Conservation (phyloP, 2,329 filamentous ascomycete species). For the Penicillium psychrosexuale region DNA sequence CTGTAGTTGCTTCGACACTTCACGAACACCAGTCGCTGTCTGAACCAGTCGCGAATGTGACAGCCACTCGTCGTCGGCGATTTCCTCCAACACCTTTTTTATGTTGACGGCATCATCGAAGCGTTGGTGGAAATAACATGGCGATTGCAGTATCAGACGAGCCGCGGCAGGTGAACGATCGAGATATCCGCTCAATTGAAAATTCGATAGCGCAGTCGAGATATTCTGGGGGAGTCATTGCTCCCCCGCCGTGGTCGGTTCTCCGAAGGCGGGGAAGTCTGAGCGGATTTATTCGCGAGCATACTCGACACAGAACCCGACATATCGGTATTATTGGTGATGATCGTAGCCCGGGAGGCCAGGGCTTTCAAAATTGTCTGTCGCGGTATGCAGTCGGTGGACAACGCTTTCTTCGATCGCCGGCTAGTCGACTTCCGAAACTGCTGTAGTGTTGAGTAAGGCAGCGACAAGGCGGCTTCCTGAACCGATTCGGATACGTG, state of each 20-base stretch:
- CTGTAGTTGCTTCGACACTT: slow-evolving; percentile 93
- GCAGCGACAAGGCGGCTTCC: slow-evolving; percentile 26
- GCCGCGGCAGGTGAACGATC: slow-evolving; percentile 45
- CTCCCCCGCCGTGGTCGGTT: slow-evolving; percentile 40
- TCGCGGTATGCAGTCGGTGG: slow-evolving; percentile 66
- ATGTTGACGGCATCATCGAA: slow-evolving; percentile 97
- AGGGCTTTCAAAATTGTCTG: slow-evolving; percentile 82
- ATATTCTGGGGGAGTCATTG: slow-evolving; percentile 57
- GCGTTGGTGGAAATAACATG: slow-evolving; percentile 95
- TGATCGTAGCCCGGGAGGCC: slow-evolving; percentile 58
- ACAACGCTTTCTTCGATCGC: slow-evolving; percentile 51
- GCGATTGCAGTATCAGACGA: slow-evolving; percentile 72
- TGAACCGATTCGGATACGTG: slow-evolving; percentile 20
- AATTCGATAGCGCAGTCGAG: slow-evolving; percentile 55
- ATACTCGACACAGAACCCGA: slow-evolving; percentile 60
- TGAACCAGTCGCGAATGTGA: slow-evolving; percentile 92
- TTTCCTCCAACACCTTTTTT: slow-evolving; percentile 90
- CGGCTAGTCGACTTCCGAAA: slow-evolving; percentile 36
- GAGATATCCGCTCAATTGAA: slow-evolving; percentile 45
- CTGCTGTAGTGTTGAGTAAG: slow-evolving; percentile 32
- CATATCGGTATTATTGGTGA: slow-evolving; percentile 51
- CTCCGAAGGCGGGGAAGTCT: slow-evolving; percentile 20
- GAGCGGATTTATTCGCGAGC: slow-evolving; percentile 42
- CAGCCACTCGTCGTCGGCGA: slow-evolving; percentile 79
- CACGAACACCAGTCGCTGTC: slow-evolving; percentile 89